A percentile compares a stretch with the other conserved stretches of the same genome.
Evolutionary conservation across 1,284 basidiomycete species (phyloP).

Genomic region (Ganoderma meredithae): DNA sequence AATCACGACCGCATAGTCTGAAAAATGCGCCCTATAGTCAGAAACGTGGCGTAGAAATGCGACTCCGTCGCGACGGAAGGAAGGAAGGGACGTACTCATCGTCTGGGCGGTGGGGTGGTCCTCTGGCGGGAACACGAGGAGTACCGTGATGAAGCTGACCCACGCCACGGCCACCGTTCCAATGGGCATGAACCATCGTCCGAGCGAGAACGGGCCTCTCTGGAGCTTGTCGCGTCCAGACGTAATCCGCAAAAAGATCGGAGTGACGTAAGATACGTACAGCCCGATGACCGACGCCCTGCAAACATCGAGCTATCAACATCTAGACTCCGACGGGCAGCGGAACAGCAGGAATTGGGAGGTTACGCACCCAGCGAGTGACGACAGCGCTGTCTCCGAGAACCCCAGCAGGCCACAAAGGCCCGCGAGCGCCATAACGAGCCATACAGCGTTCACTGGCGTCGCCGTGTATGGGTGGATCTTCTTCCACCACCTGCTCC

Average conservation of each 20-base stretch:
- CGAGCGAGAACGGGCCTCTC: constrained; percentile 67
- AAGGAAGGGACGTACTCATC: constrained; percentile 57
- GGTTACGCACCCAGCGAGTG: constrained; percentile 73
- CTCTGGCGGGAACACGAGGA: constrained; percentile 66
- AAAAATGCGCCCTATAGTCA: neutral
- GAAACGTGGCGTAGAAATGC: constrained; percentile 12
- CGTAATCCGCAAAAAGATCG: constrained; percentile 75
- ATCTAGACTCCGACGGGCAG: neutral
- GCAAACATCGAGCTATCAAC: neutral
- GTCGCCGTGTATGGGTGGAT: constrained; percentile 67
- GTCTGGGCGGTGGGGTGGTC: constrained; percentile 50
- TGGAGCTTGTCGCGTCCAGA: constrained; percentile 63
- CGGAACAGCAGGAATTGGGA: constrained; percentile 23
- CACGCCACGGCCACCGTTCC: constrained; percentile 68
- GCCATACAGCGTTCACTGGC: constrained; percentile 78
- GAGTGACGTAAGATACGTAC: constrained; percentile 71
- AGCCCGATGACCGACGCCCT: constrained; percentile 76
- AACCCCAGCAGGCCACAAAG: constrained; percentile 73
- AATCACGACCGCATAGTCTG: constrained; percentile 74
- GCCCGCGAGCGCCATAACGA: constrained; percentile 66
- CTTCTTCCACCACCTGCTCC: constrained; percentile 71
- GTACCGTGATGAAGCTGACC: constrained; percentile 67
- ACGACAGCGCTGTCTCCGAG: constrained; percentile 65
- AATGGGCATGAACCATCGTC: constrained; percentile 65
- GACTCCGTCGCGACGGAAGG: neutral